phyloP scores from a whole-genome alignment of 2,329 filamentous ascomycete genomes.

The Talaromyces sp. region DNA sequence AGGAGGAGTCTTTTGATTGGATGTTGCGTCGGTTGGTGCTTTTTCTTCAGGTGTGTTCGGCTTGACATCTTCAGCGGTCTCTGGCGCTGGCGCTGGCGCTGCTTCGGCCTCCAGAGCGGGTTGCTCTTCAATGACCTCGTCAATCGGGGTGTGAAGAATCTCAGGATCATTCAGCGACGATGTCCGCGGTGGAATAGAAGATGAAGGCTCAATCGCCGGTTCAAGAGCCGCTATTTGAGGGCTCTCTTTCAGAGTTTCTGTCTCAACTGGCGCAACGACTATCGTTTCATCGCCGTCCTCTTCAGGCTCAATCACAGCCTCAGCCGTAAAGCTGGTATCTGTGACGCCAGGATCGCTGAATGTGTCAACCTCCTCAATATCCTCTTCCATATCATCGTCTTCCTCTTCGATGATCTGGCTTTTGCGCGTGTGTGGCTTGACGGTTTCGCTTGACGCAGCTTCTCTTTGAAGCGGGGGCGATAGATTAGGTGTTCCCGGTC shows the following conservation, averaged over 20 bases:
- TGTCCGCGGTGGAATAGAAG: constrained; percentile 38
- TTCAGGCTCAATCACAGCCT: neutral
- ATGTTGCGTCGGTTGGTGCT: neutral
- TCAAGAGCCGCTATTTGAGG: constrained; percentile 25
- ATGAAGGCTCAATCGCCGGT: constrained; percentile 32
- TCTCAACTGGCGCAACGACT: neutral
- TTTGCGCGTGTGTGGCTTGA: constrained; percentile 31
- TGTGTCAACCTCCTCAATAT: constrained; percentile 42
- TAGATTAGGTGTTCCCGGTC: constrained; percentile 34
- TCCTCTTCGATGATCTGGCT: constrained; percentile 47
- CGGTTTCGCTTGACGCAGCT: constrained; percentile 22
- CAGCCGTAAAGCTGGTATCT: constrained; percentile 26
- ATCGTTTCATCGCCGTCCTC: neutral
- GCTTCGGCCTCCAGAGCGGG: neutral
- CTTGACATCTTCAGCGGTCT: neutral
- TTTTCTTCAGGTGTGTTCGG: neutral
- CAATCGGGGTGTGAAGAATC: neutral
- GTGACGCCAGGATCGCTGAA: constrained; percentile 28
- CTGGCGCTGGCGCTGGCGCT: neutral
- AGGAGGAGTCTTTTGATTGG: neutral
- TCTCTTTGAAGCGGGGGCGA: constrained; percentile 25
- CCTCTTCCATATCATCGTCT: constrained; percentile 39
- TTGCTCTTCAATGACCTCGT: neutral
- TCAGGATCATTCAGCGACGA: constrained; percentile 30
- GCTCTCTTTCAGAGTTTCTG: constrained; percentile 23